phyloP scores from a whole-genome alignment of 108 stramenopile species.

The Aurantiochytrium sp. region DNA sequence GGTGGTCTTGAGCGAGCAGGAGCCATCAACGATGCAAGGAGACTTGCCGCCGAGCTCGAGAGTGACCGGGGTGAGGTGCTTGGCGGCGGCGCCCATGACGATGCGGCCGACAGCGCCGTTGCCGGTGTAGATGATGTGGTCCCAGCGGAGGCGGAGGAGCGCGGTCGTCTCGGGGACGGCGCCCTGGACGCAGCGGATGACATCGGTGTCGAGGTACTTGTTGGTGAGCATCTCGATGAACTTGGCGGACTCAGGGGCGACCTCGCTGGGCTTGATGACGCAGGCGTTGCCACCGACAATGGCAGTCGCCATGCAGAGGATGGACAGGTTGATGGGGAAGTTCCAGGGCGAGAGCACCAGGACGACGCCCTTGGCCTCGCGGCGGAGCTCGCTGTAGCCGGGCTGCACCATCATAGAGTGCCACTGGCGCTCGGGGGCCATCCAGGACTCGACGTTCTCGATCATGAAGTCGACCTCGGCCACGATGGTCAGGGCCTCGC shows the following conservation, averaged over 20 bases:
- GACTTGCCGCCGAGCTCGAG: conserved; percentile 90
- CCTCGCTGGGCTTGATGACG: conserved; percentile 75
- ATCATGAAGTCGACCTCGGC: conserved; percentile 26
- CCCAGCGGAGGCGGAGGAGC: conserved; percentile 62
- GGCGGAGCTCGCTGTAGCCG: conserved; percentile 13
- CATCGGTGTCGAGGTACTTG: conserved; percentile 66
- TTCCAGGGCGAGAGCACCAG: conserved; percentile 67
- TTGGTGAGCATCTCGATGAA: conserved; percentile 49
- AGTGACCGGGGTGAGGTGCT: conserved; percentile 73
- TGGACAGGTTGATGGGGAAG: conserved; percentile 63
- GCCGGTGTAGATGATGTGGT: conserved; percentile 82
- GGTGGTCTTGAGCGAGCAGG: conserved; percentile 49
- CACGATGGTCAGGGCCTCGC: not conserved
- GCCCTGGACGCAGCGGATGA: conserved; percentile 65
- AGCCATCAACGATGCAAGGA: conserved; percentile 57
- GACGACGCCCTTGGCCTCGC: conserved; percentile 39
- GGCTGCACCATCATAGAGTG: not conserved
- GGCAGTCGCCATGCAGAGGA: conserved; percentile 62
- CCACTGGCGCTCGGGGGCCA: conserved; percentile 32
- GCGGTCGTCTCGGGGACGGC: conserved; percentile 59
- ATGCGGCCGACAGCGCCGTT: conserved; percentile 53
- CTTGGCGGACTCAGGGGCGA: conserved; percentile 43
- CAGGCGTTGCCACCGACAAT: conserved; percentile 77
- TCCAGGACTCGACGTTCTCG: conserved; percentile 38
- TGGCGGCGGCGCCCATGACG: conserved; percentile 68